These are phyloP conservation scores for Diphasiastrum complanatum DNA, from an alignment of 83 land plant genomes.

Conservation along the genomic window DNA sequence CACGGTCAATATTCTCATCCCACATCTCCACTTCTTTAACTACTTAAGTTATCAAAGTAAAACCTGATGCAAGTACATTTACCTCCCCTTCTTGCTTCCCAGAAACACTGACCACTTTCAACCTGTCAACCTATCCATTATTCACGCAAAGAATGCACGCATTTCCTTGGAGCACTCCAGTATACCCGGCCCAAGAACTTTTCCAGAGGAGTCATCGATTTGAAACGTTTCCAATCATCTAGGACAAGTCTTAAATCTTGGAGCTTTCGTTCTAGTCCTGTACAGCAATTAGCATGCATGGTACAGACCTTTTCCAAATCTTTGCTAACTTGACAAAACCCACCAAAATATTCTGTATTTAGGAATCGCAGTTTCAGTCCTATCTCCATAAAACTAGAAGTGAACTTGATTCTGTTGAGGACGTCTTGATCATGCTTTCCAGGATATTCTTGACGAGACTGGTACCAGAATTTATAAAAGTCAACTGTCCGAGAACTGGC, in stretches of 20 bases:
- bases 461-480: constrained; percentile 64
- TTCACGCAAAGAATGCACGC: constrained; percentile 19
- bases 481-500: constrained; percentile 43
- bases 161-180: constrained; percentile 49
- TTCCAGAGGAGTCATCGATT: constrained; percentile 22
- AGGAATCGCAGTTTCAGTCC: constrained; percentile 45
- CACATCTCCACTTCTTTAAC: no score
- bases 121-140: neutral
- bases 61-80: neutral
- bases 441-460: constrained; percentile 30
- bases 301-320: constrained; percentile 54
- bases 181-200: constrained; percentile 9
- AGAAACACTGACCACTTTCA: neutral
- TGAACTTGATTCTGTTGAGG: constrained; percentile 43
- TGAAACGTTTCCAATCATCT: constrained; percentile 51
- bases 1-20: no score
- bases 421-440: constrained; percentile 67
- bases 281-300: constrained; percentile 73
- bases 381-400: constrained; percentile 29
- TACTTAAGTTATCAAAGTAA: no score
- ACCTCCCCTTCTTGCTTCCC: neutral
- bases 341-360: constrained; percentile 51
- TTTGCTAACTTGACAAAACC: constrained; percentile 53
- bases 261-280: constrained; percentile 48
- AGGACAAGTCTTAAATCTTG: constrained; percentile 42